Percentiles rank a stretch among this genome's conserved stretches.
phyloP scores from a whole-genome alignment of 495 filamentous ascomycete species.

The Penicillium verhagenii region DNA sequence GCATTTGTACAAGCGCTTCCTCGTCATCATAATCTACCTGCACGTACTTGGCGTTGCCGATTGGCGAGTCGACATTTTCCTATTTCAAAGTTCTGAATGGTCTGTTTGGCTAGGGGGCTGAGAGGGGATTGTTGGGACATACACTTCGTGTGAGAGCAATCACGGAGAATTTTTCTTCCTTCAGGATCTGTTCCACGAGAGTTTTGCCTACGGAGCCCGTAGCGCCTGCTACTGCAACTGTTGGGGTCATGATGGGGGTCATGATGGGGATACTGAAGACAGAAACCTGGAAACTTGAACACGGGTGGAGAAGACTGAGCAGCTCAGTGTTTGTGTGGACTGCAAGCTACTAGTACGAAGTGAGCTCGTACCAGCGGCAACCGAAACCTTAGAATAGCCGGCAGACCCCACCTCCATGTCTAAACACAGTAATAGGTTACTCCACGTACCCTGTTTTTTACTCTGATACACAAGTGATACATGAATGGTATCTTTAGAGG shows the following conservation, averaged over 20 bases:
- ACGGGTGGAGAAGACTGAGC: background rate
- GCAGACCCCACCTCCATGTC: background rate
- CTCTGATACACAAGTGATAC: too few species aligned
- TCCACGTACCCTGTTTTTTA: too few species aligned
- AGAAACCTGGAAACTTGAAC: background rate
- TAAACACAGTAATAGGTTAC: background rate
- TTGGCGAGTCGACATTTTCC: conserved; percentile 8
- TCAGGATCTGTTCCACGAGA: conserved; percentile 10
- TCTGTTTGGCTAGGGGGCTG: background rate
- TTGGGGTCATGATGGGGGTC: conserved; percentile 6
- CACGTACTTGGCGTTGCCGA: conserved; percentile 8
- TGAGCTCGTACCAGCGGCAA: background rate
- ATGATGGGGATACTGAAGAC: background rate
- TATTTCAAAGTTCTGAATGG: background rate
- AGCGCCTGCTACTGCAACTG: conserved; percentile 12
- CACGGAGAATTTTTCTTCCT: conserved; percentile 6
- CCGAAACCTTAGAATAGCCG: background rate
- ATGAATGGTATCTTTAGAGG: too few species aligned
- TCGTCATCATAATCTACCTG: conserved; percentile 11
- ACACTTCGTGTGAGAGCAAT: conserved; percentile 8
- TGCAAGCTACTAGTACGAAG: background rate
- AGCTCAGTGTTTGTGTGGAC: background rate
- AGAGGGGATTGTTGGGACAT: background rate
- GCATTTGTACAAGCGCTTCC: conserved; percentile 1
- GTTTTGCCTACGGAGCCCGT: conserved; percentile 10